Evolutionary conservation across 169 alveolate species (phyloP), one percentile per base, ranked within the genome.

Genomic region (Eimeria sp.): DNA sequence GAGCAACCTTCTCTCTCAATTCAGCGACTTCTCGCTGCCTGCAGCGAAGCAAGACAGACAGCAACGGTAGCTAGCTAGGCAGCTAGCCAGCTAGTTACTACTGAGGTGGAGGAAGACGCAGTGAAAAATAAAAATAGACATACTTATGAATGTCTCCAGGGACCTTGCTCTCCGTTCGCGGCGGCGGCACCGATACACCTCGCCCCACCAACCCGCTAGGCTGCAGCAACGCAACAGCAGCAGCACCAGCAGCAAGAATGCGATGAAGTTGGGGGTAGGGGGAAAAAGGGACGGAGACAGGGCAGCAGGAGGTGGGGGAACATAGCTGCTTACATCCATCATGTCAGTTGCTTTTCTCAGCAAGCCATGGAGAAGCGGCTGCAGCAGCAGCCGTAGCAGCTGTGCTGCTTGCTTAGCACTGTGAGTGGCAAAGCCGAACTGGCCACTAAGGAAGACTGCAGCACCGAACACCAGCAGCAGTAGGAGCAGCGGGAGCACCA

Each of bases 361-460:
- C 25, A 57, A 16, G 1, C 91, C 91, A 43, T 83, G 34, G n/a
- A 83, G 91, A 14, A 83, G 40, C 27, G 91, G 91, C 91, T 83
- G 91, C 91, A 83, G 73, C 75, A 83, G 91, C 47, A 83, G 73
- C 91, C 91, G 70, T 18, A 83, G 18, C 47, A 83, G 91, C 54
- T 83, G 91, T 47, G 61, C 73, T n/a, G 73, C 54, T 34, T 83
- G 91, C 10, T 49, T 51, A 4, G 73, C 73, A 2, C 76, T 49
- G 49, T 57, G 6, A 0, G 75, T 57, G 5, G 75, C 91, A 4
- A 83, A 4, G 14, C 40, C 91, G 25, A 83, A 13, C 75, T 83
- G 47, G 30, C 91, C 91, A 10, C 57, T 83, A n/a, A 83, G 43
- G 65, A 73, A 18, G 40, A 57, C 95, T 47, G 72, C 80, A 34